Conservation (phyloP, 371 early-diverging fungal genomes). For the Nosema granulosis region DNA sequence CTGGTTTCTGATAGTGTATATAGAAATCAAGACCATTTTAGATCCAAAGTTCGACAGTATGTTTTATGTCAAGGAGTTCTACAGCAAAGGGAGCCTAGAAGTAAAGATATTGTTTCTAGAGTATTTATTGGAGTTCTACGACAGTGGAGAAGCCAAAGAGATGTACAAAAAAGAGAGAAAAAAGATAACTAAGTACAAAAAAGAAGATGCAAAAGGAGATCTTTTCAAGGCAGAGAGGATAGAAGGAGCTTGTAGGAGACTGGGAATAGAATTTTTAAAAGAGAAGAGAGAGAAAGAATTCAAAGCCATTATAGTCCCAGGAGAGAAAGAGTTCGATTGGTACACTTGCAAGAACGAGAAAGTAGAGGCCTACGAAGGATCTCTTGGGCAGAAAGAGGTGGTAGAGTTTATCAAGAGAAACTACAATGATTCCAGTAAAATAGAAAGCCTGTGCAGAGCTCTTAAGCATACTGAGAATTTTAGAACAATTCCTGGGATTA, state of each 20-base stretch:
- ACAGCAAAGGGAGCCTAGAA: background rate
- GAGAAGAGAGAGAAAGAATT: constrained; percentile 2
- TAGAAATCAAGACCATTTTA: background rate
- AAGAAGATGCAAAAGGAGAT: constrained; percentile 1
- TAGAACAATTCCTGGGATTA: constrained; percentile 7
- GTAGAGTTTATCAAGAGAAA: constrained; percentile 14
- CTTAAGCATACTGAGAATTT: constrained; percentile 15
- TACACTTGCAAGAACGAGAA: background rate
- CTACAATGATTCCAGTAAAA: constrained; percentile 7
- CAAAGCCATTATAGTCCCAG: constrained; percentile 6
- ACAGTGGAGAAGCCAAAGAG: background rate
- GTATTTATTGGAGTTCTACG: constrained; percentile 13
- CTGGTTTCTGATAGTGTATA: constrained; percentile 14
- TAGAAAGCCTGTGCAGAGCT: constrained; percentile 12
- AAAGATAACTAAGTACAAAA: background rate
- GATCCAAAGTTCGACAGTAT: background rate
- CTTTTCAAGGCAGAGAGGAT: background rate
- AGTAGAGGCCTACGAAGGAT: background rate
- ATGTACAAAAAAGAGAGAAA: background rate
- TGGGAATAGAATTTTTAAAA: background rate
- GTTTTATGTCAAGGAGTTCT: background rate
- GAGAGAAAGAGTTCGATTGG: constrained; percentile 27
- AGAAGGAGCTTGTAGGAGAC: background rate
- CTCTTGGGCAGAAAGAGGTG: constrained; percentile 7
- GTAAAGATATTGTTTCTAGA: constrained; percentile 18